Conservation (phyloP, 441 rosid species). For the Gossypium davidsonii region DNA sequence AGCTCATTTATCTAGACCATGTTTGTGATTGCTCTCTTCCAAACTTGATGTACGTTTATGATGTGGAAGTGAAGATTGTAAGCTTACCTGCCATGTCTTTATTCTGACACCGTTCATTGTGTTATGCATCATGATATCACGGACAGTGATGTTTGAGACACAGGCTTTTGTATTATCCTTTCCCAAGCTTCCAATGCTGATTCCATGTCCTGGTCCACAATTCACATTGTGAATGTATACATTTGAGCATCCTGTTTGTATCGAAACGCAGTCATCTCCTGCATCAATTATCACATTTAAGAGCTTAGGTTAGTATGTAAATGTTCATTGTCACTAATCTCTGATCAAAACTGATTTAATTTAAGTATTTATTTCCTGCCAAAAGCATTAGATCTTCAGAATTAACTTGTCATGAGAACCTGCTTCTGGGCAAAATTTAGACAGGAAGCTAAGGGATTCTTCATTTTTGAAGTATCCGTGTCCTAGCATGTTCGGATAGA, state of each 20-base stretch:
- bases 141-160: conserved; percentile 84
- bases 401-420: too few relatives aligned
- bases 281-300: conserved; percentile 26
- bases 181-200: conserved; percentile 95
- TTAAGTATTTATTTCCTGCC: conserved; percentile 4
- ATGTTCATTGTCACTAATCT: background rate
- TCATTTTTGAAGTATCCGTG: too few relatives aligned
- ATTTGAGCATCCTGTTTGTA: conserved; percentile 91
- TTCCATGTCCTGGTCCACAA: conserved; percentile 98
- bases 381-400: conserved; percentile 1
- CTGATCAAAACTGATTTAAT: background rate
- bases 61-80: conserved; percentile 8
- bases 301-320: conserved; percentile 6
- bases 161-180: conserved; percentile 80
- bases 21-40: background rate
- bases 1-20: background rate
- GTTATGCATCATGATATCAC: conserved; percentile 74
- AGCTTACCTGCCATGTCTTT: conserved; percentile 94
- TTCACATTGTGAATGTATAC: conserved; percentile 74
- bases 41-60: background rate
- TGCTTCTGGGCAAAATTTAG: conserved; percentile 1
- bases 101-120: conserved; percentile 93
- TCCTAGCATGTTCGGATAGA: too few relatives aligned
- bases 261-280: conserved; percentile 96
- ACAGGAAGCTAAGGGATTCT: conserved; percentile 4